Conservation (phyloP, 345 rosid genomes). For the Fremontodendron californicum region DNA sequence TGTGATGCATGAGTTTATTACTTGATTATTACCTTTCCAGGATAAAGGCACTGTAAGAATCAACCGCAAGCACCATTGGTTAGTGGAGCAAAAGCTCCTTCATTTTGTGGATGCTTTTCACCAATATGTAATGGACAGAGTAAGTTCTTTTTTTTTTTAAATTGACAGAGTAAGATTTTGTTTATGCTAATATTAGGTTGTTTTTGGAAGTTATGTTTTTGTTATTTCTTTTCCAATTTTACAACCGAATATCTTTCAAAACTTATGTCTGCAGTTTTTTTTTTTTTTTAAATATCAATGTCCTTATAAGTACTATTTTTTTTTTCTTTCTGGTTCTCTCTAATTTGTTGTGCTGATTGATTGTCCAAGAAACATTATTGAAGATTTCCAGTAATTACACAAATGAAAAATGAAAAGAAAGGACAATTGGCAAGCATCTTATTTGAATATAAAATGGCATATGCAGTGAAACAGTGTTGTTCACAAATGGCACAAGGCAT, state of each 20-base stretch:
- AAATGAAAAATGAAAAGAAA: neutral
- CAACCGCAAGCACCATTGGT: slow-evolving; percentile 75
- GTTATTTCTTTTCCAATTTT: too few species aligned
- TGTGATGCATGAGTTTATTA: slow-evolving; percentile 7
- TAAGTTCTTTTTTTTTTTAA: slow-evolving; percentile 27
- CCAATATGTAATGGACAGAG: slow-evolving; percentile 99
- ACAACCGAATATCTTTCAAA: neutral
- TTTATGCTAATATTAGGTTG: neutral
- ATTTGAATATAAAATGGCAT: neutral
- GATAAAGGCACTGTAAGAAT: slow-evolving; percentile 58
- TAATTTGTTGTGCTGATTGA: neutral
- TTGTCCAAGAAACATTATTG: neutral
- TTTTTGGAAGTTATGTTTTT: neutral
- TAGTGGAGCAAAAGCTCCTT: slow-evolving; percentile 95
- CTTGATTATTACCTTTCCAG: slow-evolving; percentile 36
- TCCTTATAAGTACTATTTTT: neutral
- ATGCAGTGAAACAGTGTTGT: neutral
- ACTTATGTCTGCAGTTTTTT: neutral
- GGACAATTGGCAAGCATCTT: neutral
- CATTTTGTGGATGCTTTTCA: slow-evolving; percentile 99
- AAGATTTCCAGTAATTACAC: neutral
- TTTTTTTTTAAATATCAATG: neutral
- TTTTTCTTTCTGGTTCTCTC: neutral
- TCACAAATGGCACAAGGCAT: neutral
- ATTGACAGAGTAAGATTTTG: slow-evolving; percentile 76